Conservation (phyloP, 2,329 filamentous ascomycete species). For the Iodosphaeria phyllophila region DNA sequence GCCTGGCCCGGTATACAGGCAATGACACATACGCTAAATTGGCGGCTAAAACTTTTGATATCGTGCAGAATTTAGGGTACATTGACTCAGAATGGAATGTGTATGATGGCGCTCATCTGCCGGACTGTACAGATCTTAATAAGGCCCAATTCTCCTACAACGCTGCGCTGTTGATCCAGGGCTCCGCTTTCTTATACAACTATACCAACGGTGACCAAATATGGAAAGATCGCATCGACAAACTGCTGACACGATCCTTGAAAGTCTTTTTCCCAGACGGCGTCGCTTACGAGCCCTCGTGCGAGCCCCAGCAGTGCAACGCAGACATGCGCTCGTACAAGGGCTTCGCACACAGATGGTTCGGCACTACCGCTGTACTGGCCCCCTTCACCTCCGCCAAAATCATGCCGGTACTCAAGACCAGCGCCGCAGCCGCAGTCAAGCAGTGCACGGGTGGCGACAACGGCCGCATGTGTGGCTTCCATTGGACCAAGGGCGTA, state of each 20-base stretch:
- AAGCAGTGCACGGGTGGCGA: conserved; percentile 41
- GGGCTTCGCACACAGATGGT: conserved; percentile 48
- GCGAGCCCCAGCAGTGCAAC: conserved; percentile 46
- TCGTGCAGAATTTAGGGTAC: conserved; percentile 33
- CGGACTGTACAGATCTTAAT: conserved; percentile 42
- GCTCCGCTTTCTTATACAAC: conserved; percentile 52
- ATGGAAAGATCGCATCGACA: conserved; percentile 38
- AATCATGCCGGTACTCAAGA: conserved; percentile 38
- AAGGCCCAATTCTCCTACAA: conserved; percentile 50
- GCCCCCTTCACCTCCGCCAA: conserved; percentile 35
- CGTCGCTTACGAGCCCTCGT: conserved; percentile 47
- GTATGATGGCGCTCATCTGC: conserved; percentile 42
- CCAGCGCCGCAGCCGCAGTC: conserved; percentile 39
- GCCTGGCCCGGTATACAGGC: conserved; percentile 51
- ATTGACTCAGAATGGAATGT: conserved; percentile 44
- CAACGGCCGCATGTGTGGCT: conserved; percentile 40
- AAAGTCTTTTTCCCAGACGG: conserved; percentile 35
- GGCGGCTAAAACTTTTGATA: conserved; percentile 43
- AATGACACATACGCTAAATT: conserved; percentile 46
- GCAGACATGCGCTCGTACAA: conserved; percentile 59
- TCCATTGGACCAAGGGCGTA: conserved; percentile 32
- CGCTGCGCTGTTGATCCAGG: conserved; percentile 40
- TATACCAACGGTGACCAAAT: conserved; percentile 29
- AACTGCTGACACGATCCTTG: conserved; percentile 30
- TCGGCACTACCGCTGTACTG: conserved; percentile 40